Evolutionary conservation across 768 basidiomycete genomes (phyloP), one percentile per base, ranked within the genome.

Genomic region (Amanita rimosa): DNA sequence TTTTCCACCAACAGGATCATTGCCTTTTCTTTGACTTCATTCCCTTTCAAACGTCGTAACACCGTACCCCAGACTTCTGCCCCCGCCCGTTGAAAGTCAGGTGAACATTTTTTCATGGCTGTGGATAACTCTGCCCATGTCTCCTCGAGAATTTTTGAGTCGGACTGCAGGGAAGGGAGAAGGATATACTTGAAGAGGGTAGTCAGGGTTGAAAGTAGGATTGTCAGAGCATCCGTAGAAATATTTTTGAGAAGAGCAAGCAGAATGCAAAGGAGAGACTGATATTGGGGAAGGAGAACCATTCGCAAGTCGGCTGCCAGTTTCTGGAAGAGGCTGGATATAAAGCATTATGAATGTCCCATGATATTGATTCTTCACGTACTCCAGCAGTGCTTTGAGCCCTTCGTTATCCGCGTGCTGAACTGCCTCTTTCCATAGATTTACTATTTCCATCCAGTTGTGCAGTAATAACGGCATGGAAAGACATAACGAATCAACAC

Each of bases 1-100:
- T 73, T 68, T 26, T 67, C 63, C 1, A 73, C 72, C 58, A 94
- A 67, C 11, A 86, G 50, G 3, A 58, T 55, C 4, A 89, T 71
- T 0, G 81, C 76, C 41, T 70, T 68, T 46, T 75, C 76, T 26
- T 85, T 68, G 6, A 72, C 69, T 10, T 73, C 69, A 1, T 67
- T 64, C 14, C 48, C 48, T 61, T 88, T 87, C 46, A 93, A 64
- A 55, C 86, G 74, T 43, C 93, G 71, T 37, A 95, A 57, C 0
- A 84, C 73, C 0, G 77, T 78, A 0, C 82, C 88, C 94, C 90
- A 96, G 3, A 90, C 88, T 58, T 96, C 91, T 0, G 89, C 84
- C 8, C 86, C 73, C 1, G 85, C 79, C 21, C 85, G 68, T 58
- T 85, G 85, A 2, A 89, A 74, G 50, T 92, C 86, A 0, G 78